A percentile compares a stretch with the other conserved stretches of the same genome.
Evolutionary conservation across 331 rosid genomes (phyloP).

Genomic region (Prunus yedoensis): DNA sequence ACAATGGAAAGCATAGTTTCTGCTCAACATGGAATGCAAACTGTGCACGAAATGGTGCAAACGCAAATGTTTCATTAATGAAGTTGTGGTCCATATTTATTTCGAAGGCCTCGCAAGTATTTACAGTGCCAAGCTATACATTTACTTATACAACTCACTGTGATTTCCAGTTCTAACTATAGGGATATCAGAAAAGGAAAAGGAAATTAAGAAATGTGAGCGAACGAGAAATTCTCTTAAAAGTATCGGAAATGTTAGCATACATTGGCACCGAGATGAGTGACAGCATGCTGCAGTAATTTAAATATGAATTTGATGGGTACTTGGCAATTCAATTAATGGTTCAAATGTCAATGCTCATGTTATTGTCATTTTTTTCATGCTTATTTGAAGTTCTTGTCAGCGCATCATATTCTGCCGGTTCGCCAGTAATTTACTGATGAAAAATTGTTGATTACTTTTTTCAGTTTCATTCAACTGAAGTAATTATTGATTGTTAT

Average conservation of each 20-base stretch:
- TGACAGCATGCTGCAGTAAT: too few relatives aligned
- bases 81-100: constrained; percentile 73
- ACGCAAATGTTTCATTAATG: constrained; percentile 63
- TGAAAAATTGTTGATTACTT: too few relatives aligned
- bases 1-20: constrained; percentile 78
- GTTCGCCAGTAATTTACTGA: too few relatives aligned
- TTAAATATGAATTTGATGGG: too few relatives aligned
- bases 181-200: too few relatives aligned
- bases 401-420: too few relatives aligned
- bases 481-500: background rate
- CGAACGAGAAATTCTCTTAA: too few relatives aligned
- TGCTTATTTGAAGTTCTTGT: background rate
- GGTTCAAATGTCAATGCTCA: background rate
- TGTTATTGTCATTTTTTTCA: background rate
- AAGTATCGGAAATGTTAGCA: background rate
- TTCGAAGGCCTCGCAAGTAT: constrained; percentile 79
- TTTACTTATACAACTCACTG: background rate
- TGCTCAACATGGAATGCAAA: constrained; percentile 73
- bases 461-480: too few relatives aligned
- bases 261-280: background rate
- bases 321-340: too few relatives aligned
- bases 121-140: background rate
- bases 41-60: constrained; percentile 59
- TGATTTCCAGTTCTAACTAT: too few relatives aligned
- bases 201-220: too few relatives aligned